These are phyloP conservation scores for Telopea speciosissima DNA, from an alignment of 177 flowering plant genomes.

Conservation along the genomic window DNA sequence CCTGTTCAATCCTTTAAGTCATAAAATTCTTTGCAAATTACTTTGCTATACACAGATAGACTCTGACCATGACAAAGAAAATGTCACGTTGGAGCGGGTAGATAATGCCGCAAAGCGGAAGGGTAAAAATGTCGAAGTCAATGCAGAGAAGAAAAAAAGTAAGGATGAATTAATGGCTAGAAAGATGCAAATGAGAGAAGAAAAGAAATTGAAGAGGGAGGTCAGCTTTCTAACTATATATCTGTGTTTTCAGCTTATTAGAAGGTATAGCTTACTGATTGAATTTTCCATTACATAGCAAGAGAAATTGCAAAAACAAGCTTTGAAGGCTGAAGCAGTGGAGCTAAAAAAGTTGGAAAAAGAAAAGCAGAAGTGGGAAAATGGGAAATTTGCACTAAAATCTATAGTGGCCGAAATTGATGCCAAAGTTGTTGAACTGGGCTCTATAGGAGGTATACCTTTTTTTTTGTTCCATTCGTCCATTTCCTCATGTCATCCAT, in stretches of 20 bases:
- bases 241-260: background rate
- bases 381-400: conserved; percentile 68
- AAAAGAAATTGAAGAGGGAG: conserved; percentile 58
- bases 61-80: conserved; percentile 24
- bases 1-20: background rate
- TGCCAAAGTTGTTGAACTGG: conserved; percentile 62
- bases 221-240: conserved; percentile 27
- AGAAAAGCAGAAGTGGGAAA: conserved; percentile 85
- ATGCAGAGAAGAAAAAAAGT: conserved; percentile 20
- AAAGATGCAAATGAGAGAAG: conserved; percentile 48
- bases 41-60: conserved; percentile 5
- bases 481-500: background rate
- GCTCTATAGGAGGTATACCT: conserved; percentile 70
- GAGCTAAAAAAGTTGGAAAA: conserved; percentile 59
- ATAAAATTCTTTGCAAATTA: background rate
- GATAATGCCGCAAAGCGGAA: conserved; percentile 14
- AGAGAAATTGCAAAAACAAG: conserved; percentile 71
- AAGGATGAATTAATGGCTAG: conserved; percentile 25
- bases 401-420: conserved; percentile 84
- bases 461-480: conserved; percentile 1
- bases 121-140: conserved; percentile 11
- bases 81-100: conserved; percentile 24
- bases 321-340: conserved; percentile 76
- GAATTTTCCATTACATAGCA: conserved; percentile 32
- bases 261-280: background rate